Evolutionary conservation across 2,329 filamentous ascomycete species (phyloP).

Genomic region (Colletotrichum sp.): DNA sequence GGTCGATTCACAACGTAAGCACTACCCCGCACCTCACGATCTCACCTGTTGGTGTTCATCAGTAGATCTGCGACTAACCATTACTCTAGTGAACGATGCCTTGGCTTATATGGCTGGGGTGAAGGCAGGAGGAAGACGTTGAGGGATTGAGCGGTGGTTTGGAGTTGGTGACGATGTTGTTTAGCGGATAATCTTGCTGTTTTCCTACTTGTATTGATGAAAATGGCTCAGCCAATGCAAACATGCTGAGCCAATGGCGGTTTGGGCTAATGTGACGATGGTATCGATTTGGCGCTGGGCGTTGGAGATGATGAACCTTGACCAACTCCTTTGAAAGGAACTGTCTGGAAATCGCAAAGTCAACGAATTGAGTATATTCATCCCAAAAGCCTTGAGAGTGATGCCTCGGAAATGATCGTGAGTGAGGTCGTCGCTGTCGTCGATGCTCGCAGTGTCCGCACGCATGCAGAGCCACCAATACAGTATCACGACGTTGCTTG

Average conservation of each 20-base stretch:
- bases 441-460: neutral
- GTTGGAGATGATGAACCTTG: neutral
- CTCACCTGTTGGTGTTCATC: neutral
- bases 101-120: slow-evolving; percentile 12
- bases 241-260: neutral
- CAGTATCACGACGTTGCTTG: neutral
- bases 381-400: neutral
- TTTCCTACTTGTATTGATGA: neutral
- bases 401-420: neutral
- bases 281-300: neutral
- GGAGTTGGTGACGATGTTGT: neutral
- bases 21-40: neutral
- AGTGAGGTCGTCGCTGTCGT: neutral
- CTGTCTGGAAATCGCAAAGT: neutral
- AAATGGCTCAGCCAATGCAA: neutral
- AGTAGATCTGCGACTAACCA: neutral
- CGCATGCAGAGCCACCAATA: neutral
- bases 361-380: neutral
- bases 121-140: neutral
- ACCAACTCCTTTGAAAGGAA: neutral
- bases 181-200: neutral
- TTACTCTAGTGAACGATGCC: slow-evolving; percentile 11
- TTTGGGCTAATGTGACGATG: neutral
- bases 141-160: neutral
- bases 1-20: slow-evolving; percentile 11